Evolutionary conservation across 176 grass and related monocot species (phyloP).

Genomic region (Thalia dealbata): DNA sequence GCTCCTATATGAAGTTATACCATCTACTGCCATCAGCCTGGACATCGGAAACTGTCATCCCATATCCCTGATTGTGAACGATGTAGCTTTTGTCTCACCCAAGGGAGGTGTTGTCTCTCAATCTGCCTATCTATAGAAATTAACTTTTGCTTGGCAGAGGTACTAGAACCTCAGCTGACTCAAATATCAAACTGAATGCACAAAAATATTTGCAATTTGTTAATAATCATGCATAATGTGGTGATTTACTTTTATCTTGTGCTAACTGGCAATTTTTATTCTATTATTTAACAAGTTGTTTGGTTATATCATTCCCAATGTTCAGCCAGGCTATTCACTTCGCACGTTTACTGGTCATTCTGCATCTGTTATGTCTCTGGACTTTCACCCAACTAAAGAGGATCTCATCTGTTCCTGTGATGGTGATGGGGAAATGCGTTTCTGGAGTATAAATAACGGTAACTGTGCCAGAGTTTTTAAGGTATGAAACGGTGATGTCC

Average conservation of each 20-base stretch:
- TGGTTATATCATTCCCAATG: constrained; percentile 15
- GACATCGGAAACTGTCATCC: too few species aligned
- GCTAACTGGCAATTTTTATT: neutral
- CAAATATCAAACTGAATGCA: neutral
- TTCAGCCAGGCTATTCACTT: constrained; percentile 28
- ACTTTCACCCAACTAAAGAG: constrained; percentile 42
- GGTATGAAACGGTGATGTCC: neutral
- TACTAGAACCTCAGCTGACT: too few species aligned
- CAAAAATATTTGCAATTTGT: neutral
- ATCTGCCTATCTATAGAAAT: too few species aligned
- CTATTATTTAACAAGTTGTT: neutral
- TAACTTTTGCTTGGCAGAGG: too few species aligned
- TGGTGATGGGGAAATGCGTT: constrained; percentile 42
- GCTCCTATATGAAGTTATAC: too few species aligned
- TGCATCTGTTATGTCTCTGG: constrained; percentile 39
- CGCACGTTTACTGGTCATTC: constrained; percentile 42
- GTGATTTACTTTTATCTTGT: neutral
- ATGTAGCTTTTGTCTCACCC: too few species aligned
- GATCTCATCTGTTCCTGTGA: constrained; percentile 47
- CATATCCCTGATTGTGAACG: too few species aligned
- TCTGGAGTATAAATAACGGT: constrained; percentile 29
- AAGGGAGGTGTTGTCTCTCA: too few species aligned
- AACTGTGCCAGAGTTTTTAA: constrained; percentile 23
- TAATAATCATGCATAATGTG: neutral
- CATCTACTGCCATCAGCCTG: too few species aligned